Evolutionary conservation across 805 yeast genomes (phyloP).

Genomic region (Metschnikowia lachancei): DNA sequence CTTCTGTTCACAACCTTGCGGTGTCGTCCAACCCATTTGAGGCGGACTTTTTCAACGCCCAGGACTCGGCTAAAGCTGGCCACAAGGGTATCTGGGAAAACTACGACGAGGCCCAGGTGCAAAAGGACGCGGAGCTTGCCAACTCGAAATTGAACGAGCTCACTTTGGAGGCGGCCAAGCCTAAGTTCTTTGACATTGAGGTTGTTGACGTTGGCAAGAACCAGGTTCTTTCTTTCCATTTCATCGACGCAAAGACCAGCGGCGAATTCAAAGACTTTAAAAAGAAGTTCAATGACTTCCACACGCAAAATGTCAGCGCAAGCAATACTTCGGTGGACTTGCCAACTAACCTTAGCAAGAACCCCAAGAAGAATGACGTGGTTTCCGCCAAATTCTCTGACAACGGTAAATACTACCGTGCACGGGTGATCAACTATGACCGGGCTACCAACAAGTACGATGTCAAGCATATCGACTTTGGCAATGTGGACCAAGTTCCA

Average conservation of each 20-base stretch:
- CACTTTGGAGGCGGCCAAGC: slow-evolving; percentile 29
- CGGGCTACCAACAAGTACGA: slow-evolving; percentile 42
- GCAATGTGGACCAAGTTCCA: slow-evolving; percentile 48
- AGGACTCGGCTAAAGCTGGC: slow-evolving; percentile 53
- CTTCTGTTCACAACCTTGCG: slow-evolving; percentile 62
- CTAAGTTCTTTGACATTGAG: slow-evolving; percentile 50
- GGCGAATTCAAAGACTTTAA: slow-evolving; percentile 43
- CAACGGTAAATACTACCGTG: slow-evolving; percentile 58
- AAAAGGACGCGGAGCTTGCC: slow-evolving; percentile 28
- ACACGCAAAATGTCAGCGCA: slow-evolving; percentile 37
- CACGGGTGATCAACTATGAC: slow-evolving; percentile 48
- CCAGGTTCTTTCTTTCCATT: slow-evolving; percentile 43
- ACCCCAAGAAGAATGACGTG: slow-evolving; percentile 54
- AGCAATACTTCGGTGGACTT: slow-evolving; percentile 36
- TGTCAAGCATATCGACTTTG: slow-evolving; percentile 62
- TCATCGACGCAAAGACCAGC: slow-evolving; percentile 36
- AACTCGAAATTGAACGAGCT: slow-evolving; percentile 22
- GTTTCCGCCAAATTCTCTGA: slow-evolving; percentile 55
- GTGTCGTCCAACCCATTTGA: slow-evolving; percentile 55
- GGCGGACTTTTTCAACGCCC: slow-evolving; percentile 56
- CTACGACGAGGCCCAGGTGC: slow-evolving; percentile 42
- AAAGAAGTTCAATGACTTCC: slow-evolving; percentile 46
- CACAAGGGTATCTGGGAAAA: slow-evolving; percentile 67
- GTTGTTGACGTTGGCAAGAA: slow-evolving; percentile 52
- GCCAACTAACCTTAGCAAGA: slow-evolving; percentile 37